Conservation (phyloP, 306 rosid species). For the Arachis hypogaea region DNA sequence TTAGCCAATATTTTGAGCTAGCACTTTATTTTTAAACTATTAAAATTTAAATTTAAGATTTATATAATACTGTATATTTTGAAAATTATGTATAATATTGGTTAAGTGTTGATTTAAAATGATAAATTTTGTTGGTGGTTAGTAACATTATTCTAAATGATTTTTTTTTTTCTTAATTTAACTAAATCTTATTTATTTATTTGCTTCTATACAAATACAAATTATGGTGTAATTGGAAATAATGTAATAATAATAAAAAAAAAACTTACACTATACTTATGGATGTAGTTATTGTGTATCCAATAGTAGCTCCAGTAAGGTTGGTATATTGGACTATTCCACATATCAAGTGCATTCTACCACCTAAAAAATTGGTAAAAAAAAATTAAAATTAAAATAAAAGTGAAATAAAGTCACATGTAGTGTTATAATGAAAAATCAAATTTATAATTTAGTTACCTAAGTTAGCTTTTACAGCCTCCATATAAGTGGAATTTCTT, state of each 20-base stretch:
- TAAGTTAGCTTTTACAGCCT: slow-evolving; percentile 34
- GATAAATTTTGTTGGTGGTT: no score
- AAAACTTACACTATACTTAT: slow-evolving; percentile 38
- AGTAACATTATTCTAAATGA: no score
- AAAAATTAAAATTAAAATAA: background rate
- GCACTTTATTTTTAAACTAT: no score
- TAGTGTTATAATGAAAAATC: background rate
- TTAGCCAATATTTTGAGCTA: no score
- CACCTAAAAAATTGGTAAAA: slow-evolving; percentile 20
- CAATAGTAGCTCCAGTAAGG: slow-evolving; percentile 38
- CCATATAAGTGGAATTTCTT: slow-evolving; percentile 35
- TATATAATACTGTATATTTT: no score
- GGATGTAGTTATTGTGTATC: slow-evolving; percentile 38
- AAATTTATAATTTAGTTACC: slow-evolving; percentile 22
- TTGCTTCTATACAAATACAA: background rate
- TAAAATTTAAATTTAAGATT: no score
- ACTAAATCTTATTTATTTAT: background rate
- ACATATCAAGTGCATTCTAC: slow-evolving; percentile 34
- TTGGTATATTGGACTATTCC: slow-evolving; percentile 21
- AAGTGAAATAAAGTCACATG: background rate
- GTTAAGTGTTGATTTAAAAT: no score
- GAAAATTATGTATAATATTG: no score
- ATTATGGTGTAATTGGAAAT: background rate
- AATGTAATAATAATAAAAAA: background rate
- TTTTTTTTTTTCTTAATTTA: background rate